Base-by-base conservation (phyloP, 192 early-diverging fungal species). In the Piromyces sp. region DNA sequence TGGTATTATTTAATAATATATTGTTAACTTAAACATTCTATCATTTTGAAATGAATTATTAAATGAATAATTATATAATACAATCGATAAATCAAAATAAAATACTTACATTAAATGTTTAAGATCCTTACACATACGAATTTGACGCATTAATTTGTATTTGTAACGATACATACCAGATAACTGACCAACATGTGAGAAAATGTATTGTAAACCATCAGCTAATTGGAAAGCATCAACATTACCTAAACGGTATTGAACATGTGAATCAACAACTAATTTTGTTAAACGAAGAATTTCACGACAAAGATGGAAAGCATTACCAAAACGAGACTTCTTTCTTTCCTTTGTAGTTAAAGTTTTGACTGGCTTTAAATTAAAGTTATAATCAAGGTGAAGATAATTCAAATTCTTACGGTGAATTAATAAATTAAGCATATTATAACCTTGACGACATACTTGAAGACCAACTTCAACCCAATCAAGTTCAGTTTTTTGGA, bases 121-220 rank as follows among this genome's bases (percentile, higher is more conserved):
- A 86, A 97, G 87, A 86, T 97, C 96, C 85, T 96, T 97, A 87
- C 94, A 93, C 85, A 95, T 95, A 81, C 96, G 94, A 82, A 99
- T 96, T 86, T 99, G 97, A 82, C 95, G 83, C 96, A 99, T 98
- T 58, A 99, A 85, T 42, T 93, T 89, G 87, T 99, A 99, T 89
- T 99, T 99, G 91, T 99, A 98, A 82, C 96, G 92, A 88, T 99
- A 99, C 96, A 99, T 99, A 81, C 97, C 97, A 22, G 97, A 98
- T 80, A 99, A 87, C 87, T 99, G 97, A 33, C 97, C 97, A 22
- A 99, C 96, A 85, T 99, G 97, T 5, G 97, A 93, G 90, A 99
- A 98, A 80, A 95, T 95, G 82, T 99, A 99, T 87, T 99, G 97
- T 82, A 99, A 88, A 79, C 97, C 97, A 87, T 99, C 97, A 19